Evolutionary conservation across 1,284 basidiomycete species (phyloP).

Genomic region (Coniferiporia sulphurascens): DNA sequence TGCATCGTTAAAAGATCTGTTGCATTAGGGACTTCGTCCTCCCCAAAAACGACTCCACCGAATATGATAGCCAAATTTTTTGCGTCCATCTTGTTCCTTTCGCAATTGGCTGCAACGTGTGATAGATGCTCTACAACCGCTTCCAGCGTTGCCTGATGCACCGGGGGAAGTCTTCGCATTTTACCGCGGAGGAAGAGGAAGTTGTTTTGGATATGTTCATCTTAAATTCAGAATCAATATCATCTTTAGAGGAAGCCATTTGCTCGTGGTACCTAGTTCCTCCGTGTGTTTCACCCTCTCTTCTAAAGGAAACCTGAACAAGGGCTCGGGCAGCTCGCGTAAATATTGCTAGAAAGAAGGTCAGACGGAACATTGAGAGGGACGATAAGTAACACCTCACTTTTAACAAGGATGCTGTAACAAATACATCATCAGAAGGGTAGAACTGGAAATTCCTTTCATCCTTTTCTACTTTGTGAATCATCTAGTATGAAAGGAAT

Average conservation of each 20-base stretch:
- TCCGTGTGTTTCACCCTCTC: slow-evolving; percentile 84
- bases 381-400: slow-evolving; percentile 33
- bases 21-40: slow-evolving; percentile 78
- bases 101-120: slow-evolving; percentile 62
- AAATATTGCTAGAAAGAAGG: slow-evolving; percentile 62
- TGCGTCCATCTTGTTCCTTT: slow-evolving; percentile 92
- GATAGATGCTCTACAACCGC: slow-evolving; percentile 87
- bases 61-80: slow-evolving; percentile 88
- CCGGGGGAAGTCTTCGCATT: slow-evolving; percentile 76
- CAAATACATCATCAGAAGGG: slow-evolving; percentile 79
- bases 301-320: slow-evolving; percentile 82
- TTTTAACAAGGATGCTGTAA: slow-evolving; percentile 90
- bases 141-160: slow-evolving; percentile 88
- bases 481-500: slow-evolving; percentile 49
- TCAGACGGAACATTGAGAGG: background rate
- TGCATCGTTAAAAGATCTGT: slow-evolving; percentile 71
- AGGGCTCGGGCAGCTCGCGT: slow-evolving; percentile 86
- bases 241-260: background rate
- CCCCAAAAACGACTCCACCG: slow-evolving; percentile 81
- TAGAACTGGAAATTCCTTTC: slow-evolving; percentile 84
- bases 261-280: slow-evolving; percentile 50
- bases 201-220: slow-evolving; percentile 65
- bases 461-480: slow-evolving; percentile 87
- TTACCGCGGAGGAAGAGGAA: slow-evolving; percentile 75
- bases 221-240: slow-evolving; percentile 31